Evolutionary conservation across 1,139 yeast species (phyloP).

Genomic region (Debaryomycetaceae sp.): DNA sequence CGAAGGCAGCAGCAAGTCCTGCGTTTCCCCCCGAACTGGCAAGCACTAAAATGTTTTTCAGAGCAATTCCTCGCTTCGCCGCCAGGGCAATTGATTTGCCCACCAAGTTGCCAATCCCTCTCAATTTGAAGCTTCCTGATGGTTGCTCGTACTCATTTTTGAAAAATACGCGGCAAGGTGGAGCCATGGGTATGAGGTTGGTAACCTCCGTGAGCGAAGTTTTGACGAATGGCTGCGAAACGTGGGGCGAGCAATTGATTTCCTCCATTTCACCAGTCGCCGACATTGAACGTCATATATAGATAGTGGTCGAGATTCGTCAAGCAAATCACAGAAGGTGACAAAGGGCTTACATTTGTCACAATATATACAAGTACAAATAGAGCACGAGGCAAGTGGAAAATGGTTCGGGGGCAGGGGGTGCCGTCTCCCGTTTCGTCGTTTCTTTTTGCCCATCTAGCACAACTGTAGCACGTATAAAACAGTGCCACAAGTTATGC

Average conservation of each 20-base stretch:
- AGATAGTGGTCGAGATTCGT: too few relatives aligned
- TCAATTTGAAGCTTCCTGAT: conserved; percentile 65
- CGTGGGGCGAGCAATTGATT: neutral
- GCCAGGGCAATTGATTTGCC: conserved; percentile 22
- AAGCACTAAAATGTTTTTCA: conserved; percentile 41
- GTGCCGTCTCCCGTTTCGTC: too few relatives aligned
- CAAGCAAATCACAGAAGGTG: too few relatives aligned
- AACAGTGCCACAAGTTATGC: too few relatives aligned
- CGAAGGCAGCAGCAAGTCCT: conserved; percentile 69
- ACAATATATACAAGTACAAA: too few relatives aligned
- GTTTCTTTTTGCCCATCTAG: too few relatives aligned
- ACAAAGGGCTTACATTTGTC: too few relatives aligned
- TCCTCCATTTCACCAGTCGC: neutral
- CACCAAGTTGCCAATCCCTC: conserved; percentile 58
- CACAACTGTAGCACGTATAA: too few relatives aligned
- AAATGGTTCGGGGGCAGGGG: too few relatives aligned
- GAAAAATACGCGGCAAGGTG: conserved; percentile 47
- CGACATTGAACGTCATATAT: too few relatives aligned
- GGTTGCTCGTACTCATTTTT: conserved; percentile 70
- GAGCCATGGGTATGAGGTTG: conserved; percentile 21
- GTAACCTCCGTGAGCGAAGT: conserved; percentile 42
- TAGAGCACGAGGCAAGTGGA: too few relatives aligned
- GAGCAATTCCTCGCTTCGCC: conserved; percentile 9
- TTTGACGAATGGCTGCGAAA: conserved; percentile 24
- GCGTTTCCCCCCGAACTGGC: conserved; percentile 79